Evolutionary conservation across 352 stramenopile genomes (phyloP).

Genomic region (Globisporangium mamillatum): DNA sequence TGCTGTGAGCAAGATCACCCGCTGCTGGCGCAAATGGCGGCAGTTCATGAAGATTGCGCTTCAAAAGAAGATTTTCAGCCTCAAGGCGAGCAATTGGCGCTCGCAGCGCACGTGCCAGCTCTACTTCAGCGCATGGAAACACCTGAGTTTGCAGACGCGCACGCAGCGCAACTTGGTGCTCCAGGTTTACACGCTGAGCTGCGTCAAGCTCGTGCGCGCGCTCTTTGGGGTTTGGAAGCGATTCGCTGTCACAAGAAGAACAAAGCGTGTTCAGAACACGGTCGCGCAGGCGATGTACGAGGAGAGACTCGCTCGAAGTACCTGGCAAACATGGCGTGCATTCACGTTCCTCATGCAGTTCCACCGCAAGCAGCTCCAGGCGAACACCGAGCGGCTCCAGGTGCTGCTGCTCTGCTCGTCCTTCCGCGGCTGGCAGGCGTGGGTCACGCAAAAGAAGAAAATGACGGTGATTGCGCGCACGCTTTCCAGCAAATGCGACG

Average conservation of each 20-base stretch:
- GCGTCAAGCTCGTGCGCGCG: constrained; percentile 24
- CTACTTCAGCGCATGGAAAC: constrained; percentile 25
- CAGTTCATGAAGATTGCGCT: background rate
- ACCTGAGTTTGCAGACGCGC: constrained; percentile 12
- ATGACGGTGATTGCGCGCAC: constrained; percentile 21
- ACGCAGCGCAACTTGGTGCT: constrained; percentile 22
- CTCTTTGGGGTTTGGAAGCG: constrained; percentile 30
- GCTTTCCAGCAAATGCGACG: constrained; percentile 25
- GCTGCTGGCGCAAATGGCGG: constrained; percentile 12
- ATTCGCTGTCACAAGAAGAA: constrained; percentile 21
- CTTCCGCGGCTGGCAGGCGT: constrained; percentile 51
- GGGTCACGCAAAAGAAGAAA: constrained; percentile 30
- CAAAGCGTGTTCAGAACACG: constrained; percentile 23
- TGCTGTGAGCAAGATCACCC: background rate
- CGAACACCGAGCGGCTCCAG: constrained; percentile 56
- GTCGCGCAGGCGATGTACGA: constrained; percentile 25
- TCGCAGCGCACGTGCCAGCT: background rate
- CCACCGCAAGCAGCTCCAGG: constrained; percentile 39
- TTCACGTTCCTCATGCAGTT: constrained; percentile 19
- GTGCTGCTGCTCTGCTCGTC: constrained; percentile 53
- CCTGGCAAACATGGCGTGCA: constrained; percentile 26
- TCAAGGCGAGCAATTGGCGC: background rate
- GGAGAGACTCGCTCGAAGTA: constrained; percentile 10
- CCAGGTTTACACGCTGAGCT: constrained; percentile 28
- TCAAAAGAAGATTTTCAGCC: background rate